Evolutionary conservation across 768 basidiomycete genomes (phyloP).

Genomic region (Suillus brevipes): DNA sequence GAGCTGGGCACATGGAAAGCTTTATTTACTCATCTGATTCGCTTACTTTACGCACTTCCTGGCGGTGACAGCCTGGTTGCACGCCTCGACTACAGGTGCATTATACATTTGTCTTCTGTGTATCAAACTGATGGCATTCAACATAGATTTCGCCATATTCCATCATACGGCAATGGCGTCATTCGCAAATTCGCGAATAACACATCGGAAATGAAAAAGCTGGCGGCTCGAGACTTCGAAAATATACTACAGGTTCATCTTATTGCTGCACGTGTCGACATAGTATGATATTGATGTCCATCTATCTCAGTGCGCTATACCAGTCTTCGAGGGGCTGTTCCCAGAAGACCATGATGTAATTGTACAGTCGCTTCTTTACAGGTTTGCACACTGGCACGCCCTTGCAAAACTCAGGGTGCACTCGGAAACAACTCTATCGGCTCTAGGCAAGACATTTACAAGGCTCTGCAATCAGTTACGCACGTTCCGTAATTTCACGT

Average conservation of each 20-base stretch:
- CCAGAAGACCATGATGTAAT: too few relatives aligned
- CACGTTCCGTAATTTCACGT: too few relatives aligned
- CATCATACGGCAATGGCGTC: constrained; percentile 21
- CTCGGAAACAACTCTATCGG: too few relatives aligned
- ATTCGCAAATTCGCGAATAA: constrained; percentile 23
- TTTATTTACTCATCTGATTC: constrained; percentile 35
- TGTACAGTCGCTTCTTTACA: neutral
- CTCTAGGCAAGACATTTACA: too few relatives aligned
- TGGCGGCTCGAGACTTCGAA: constrained; percentile 28
- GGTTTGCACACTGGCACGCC: constrained; percentile 34
- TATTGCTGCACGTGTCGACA: too few relatives aligned
- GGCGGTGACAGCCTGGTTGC: constrained; percentile 12
- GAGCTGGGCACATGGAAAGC: constrained; percentile 41
- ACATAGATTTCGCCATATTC: constrained; percentile 15
- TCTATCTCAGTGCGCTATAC: too few relatives aligned
- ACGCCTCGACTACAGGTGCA: constrained; percentile 24
- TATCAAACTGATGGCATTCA: too few relatives aligned
- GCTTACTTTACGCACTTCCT: constrained; percentile 22
- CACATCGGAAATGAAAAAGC: constrained; percentile 22
- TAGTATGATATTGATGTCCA: too few relatives aligned
- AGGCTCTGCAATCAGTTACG: too few relatives aligned
- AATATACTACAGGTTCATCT: constrained; percentile 24
- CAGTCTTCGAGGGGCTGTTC: too few relatives aligned
- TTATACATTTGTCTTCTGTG: neutral
- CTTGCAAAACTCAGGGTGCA: constrained; percentile 25